These are phyloP conservation scores for Cladophialophora psammophila DNA, from an alignment of 2,329 filamentous ascomycete species.

Conservation along the genomic window DNA sequence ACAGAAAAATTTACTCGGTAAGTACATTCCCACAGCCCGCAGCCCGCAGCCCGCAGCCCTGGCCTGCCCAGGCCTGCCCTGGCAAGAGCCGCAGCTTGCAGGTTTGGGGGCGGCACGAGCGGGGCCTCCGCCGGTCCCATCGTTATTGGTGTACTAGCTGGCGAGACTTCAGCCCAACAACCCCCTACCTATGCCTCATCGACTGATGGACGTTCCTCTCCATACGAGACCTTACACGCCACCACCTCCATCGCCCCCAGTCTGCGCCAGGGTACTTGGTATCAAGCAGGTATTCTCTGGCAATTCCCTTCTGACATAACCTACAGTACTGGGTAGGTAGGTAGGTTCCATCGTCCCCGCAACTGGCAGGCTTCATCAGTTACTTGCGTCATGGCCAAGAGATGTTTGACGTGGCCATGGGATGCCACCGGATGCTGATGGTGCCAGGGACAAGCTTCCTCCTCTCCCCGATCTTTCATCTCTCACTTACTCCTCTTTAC, in stretches of 20 bases:
- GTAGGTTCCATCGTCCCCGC: slow-evolving; percentile 1
- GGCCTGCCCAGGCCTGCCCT: not conserved
- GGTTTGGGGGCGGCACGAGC: not conserved
- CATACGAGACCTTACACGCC: slow-evolving; percentile 1
- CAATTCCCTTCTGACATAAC: too few species aligned
- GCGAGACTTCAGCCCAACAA: not conserved
- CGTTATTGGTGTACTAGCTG: not conserved
- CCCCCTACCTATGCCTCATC: not conserved
- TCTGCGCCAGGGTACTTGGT: too few species aligned
- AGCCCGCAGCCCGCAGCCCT: not conserved
- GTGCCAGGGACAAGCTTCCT: not conserved
- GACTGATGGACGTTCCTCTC: not conserved
- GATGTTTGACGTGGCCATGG: not conserved
- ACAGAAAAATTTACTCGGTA: not conserved
- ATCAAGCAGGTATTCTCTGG: too few species aligned
- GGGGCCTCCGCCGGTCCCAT: not conserved
- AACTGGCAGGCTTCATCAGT: not conserved
- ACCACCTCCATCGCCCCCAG: not conserved
- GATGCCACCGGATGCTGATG: not conserved
- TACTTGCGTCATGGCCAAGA: slow-evolving; percentile 5
- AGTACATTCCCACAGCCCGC: not conserved
- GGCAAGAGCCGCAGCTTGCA: slow-evolving; percentile 11
- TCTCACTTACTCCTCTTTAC: not conserved
- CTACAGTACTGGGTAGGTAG: too few species aligned
- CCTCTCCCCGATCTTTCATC: not conserved